phyloP scores from a whole-genome alignment of 2,329 filamentous ascomycete species.

The Penicillium sp. region DNA sequence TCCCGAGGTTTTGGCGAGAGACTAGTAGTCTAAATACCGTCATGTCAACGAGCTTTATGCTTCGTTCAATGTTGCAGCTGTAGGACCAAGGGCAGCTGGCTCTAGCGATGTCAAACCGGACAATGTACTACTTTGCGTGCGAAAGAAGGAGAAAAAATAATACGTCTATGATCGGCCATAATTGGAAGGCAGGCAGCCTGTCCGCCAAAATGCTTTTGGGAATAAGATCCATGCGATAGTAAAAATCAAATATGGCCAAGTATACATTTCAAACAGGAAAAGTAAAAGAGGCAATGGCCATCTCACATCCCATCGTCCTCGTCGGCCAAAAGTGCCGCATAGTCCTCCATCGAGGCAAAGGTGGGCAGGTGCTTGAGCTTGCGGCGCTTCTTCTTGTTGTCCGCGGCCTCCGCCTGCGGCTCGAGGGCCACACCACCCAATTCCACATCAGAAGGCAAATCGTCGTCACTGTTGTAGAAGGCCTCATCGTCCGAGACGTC shows the following conservation, averaged over 20 bases:
- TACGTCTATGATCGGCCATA: no score
- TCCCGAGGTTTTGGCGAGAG: no score
- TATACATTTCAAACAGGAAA: conserved; percentile 6
- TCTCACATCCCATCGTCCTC: conserved; percentile 52
- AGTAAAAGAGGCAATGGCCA: not conserved
- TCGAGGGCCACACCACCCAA: conserved; percentile 39
- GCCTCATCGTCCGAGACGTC: conserved; percentile 43
- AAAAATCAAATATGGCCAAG: conserved; percentile 3
- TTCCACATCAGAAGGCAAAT: conserved; percentile 47
- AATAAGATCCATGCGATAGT: not conserved
- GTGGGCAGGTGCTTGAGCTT: conserved; percentile 84
- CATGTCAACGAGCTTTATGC: no score
- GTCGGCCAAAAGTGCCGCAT: conserved; percentile 72
- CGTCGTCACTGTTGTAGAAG: conserved; percentile 50
- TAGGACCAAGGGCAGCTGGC: no score
- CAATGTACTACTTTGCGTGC: no score
- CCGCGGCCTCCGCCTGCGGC: conserved; percentile 40
- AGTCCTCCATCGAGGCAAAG: conserved; percentile 91
- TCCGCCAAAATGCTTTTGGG: not conserved
- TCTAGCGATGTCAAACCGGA: no score
- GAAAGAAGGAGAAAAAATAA: no score
- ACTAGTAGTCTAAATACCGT: no score
- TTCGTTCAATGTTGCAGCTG: no score
- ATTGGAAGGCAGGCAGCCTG: no score
- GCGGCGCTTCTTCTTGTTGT: conserved; percentile 62